Base-by-base conservation (phyloP, 2,329 filamentous ascomycete genomes). In the Tolypocladium cylindrosporum region DNA sequence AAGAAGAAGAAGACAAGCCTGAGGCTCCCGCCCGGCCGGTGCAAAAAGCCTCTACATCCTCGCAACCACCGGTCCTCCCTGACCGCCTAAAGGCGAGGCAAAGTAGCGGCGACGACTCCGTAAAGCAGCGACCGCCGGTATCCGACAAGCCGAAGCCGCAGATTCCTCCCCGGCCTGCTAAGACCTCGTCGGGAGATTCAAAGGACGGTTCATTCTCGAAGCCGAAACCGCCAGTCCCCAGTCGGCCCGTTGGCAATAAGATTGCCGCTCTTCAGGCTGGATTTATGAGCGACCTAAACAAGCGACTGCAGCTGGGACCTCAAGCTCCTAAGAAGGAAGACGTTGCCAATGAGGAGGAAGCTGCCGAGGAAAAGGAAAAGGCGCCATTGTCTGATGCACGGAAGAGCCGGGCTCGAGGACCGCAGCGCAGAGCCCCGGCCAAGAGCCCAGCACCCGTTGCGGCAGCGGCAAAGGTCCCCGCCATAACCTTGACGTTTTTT, bases 251-350 rank as follows among this genome's bases (percentile, higher is more conserved):
- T 50, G 90, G 90, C 11, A 84, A 85, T 66, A 97, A 97, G 77
- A 95, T 99, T 69, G 91, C 92, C 19, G 89, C 90, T 31, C 77
- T 99, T 39, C 91, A 96, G 73, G 90, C 90, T 42, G 91, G 90
- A 3, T 97, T 99, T 72, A 85, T 99, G 81, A 91, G 86, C 51
- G 93, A 97, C 68, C 77, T 99, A 48, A 96, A 97, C 72, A 92
- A 91, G 66, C 88, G 91, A 54, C 78, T 99, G 36, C 87, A 91
- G 68, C 75, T 96, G 41, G 94, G 94, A 1, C 93, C 92, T n/a
- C 86, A 90, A 64, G 84, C 80, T 11, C 83, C 86, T 1, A 92
- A 91, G 76, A 88, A 89, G 63, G 87, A 89, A 67, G 87, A 92
- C 62, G 75, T 80, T 45, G 70, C 75, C 11, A 75, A 78, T 16